Base-by-base conservation (phyloP, 768 basidiomycete genomes). In the Glaciozyma antarctica region DNA sequence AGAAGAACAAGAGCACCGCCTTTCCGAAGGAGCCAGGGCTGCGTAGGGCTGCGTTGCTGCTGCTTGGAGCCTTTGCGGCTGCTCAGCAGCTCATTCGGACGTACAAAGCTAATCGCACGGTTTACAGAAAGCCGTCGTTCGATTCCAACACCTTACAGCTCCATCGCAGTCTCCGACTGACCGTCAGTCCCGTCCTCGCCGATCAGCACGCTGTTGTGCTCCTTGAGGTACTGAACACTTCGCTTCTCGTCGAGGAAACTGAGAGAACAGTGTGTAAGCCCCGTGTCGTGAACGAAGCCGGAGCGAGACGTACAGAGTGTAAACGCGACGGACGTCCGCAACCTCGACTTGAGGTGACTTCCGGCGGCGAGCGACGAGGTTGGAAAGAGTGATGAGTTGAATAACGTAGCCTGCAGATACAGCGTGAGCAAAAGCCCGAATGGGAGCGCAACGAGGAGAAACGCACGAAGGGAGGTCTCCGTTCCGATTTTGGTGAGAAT, bases 171-270 rank as follows among this genome's bases (percentile, higher is more conserved):
- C 5, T 19, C 54, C 16, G 19, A 15, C 38, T 24, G 8, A 4
- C 58, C 67, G 41, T 63, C 57, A 51, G 49, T 52, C 0, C 69
- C 69, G 34, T 70, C 69, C 49, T 70, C 69, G 38, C 69, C 69
- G 30, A 70, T 67, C 24, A 67, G 38, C 21, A 64, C n/a, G 43
- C 56, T 47, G 63, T 67, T 64, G 54, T 66, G 65, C 70, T 91
- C 88, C 78, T 87, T 87, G 69, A 94, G 75, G 88, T 89, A 94
- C 74, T 92, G 86, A 56, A 91, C 87, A 70, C 88, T 90, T 68
- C 90, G 80, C 77, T 90, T 90, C 78, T 92, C 90, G 75, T 94
- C 91, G 82, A 90, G 86, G 77, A 94, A 94, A 74, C 89, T 91
- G 38, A 80, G 17, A 22, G 5, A 44, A 21, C 12, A 9, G 1